These are phyloP conservation scores for Petrea volubilis DNA, from an alignment of 257 asterid species.

Conservation along the genomic window DNA sequence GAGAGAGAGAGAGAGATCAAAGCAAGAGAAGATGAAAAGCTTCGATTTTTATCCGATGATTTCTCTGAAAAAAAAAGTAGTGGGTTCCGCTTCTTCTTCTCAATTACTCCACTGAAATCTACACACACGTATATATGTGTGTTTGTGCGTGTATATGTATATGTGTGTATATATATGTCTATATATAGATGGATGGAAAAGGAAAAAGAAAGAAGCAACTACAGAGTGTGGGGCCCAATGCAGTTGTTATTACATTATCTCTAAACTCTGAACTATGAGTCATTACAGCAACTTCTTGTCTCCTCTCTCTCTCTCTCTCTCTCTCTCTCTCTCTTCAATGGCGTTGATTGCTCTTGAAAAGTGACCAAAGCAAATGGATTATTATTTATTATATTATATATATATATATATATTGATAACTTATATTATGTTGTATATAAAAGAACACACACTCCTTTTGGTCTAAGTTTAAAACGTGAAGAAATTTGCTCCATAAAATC, in stretches of 20 bases:
- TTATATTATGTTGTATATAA: background rate
- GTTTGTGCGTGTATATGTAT: background rate
- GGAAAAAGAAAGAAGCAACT: background rate
- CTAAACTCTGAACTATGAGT: background rate
- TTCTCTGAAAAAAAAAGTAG: background rate
- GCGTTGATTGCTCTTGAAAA: background rate
- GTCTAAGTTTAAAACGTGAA: background rate
- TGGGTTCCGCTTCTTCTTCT: conserved; percentile 2
- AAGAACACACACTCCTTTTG: background rate
- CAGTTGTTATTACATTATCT: background rate
- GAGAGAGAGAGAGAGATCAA: too few species aligned
- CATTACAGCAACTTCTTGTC: background rate
- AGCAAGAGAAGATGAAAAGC: background rate
- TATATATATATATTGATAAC: background rate
- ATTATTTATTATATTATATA: background rate
- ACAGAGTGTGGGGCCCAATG: background rate
- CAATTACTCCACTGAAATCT: background rate
- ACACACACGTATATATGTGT: background rate
- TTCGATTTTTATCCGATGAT: background rate
- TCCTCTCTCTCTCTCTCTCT: background rate
- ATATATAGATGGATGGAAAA: background rate
- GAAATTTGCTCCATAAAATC: background rate
- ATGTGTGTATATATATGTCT: background rate
- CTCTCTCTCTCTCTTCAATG: background rate
- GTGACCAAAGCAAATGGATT: background rate